Base-by-base conservation (phyloP, 2,329 filamentous ascomycete genomes). In the Cadophora sp. region DNA sequence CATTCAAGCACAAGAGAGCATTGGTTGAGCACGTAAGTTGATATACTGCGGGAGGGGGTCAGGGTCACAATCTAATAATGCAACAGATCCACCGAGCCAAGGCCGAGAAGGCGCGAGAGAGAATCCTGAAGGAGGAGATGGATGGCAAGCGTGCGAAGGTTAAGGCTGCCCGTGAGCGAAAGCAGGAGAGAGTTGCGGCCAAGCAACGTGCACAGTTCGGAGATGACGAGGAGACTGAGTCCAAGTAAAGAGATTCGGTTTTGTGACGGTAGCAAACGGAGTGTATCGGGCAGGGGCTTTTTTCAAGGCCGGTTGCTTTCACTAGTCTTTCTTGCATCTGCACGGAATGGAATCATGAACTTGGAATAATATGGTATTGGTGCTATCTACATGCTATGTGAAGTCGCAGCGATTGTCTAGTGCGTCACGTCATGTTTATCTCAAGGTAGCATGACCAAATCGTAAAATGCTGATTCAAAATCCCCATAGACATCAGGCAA, bases 1-100 rank as follows among this genome's bases (percentile, higher is more conserved):
- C 96, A 84, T 99, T 99, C 92, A 99, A 99, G 94, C 96, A 99
- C 93, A 99, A 98, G 94, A 92, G 96, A 86, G 96, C 94, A 81
- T 91, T 99, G 80, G 94, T 99, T 83, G 96, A 99, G 91, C 96
- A 99, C 89, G 96, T 99, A 97, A 82, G 96, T 93, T 79, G 65
- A 62, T 55, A 27, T 59, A 43, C 34, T 27, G 14, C 24, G 1
- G 22, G 26, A 34, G 37, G 24, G 24, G 11, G 24, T 14, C 9
- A 56, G 40, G 65, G 22, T 22, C n/a, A 31, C 46, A 55, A 29
- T 46, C 75, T 74, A 75, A 77, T 73, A 72, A 69, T 65, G 56
- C 55, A 50, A 59, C 27, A 99, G 96, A 98, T 99, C 83, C 96
- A 99, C 92, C 97, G 94, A 86, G 96, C 96, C 87, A 99, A 99